These are phyloP conservation scores for Monascus ruber DNA, from an alignment of 2,329 filamentous ascomycete genomes.

Conservation along the genomic window DNA sequence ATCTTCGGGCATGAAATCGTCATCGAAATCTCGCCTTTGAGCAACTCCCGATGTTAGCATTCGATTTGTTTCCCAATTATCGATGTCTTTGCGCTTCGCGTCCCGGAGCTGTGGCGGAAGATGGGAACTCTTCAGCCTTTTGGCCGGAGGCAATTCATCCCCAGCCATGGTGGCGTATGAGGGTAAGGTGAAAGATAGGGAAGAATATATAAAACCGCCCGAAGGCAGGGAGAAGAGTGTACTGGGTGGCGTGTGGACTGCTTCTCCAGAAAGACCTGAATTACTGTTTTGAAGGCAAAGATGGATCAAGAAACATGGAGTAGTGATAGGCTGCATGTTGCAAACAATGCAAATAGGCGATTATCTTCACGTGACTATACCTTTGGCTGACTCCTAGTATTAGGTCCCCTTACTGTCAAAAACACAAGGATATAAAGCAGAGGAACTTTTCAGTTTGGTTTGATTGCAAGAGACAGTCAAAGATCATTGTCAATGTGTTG, in stretches of 20 bases:
- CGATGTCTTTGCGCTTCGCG: conserved; percentile 76
- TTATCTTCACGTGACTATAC: background rate
- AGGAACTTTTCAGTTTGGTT: too few relatives aligned
- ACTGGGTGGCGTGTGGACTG: too few relatives aligned
- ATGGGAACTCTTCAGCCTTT: conserved; percentile 27
- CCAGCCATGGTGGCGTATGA: conserved; percentile 19
- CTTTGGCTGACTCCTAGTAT: background rate
- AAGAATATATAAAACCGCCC: background rate
- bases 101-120: conserved; percentile 26
- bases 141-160: conserved; percentile 24
- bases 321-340: background rate
- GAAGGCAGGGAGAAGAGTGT: background rate
- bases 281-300: too few relatives aligned
- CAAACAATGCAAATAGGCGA: conserved; percentile 8
- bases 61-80: conserved; percentile 97
- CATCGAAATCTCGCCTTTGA: conserved; percentile 69
- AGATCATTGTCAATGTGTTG: too few relatives aligned
- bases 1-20: conserved; percentile 72
- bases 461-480: too few relatives aligned
- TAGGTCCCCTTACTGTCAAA: background rate
- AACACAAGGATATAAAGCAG: too few relatives aligned
- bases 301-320: too few relatives aligned
- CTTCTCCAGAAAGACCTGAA: too few relatives aligned
- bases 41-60: conserved; percentile 96
- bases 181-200: background rate